Percentiles rank a stretch among this genome's conserved stretches.
Conservation (phyloP, 176 grass and related monocot genomes). For the Themeda triandra region DNA sequence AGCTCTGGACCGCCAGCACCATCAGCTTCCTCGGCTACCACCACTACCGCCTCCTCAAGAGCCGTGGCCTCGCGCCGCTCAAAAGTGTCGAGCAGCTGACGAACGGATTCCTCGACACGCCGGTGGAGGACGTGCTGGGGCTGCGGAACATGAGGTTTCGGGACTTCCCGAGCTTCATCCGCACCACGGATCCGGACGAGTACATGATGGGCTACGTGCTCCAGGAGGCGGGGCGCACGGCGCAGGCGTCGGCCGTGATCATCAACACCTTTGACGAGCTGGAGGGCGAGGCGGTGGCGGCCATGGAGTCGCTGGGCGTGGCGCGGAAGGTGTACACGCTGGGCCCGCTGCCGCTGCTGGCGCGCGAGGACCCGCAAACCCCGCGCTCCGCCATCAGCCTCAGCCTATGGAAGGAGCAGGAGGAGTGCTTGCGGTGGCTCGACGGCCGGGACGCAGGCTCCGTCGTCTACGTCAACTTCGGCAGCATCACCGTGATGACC, state of each 20-base stretch:
- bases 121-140: conserved; percentile 58
- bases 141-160: conserved; percentile 45
- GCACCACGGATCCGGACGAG: conserved; percentile 53
- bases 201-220: conserved; percentile 47
- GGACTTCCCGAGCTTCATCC: conserved; percentile 80
- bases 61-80: conserved; percentile 30
- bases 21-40: conserved; percentile 38
- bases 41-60: conserved; percentile 29
- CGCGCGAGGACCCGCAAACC: conserved; percentile 30
- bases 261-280: conserved; percentile 58
- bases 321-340: conserved; percentile 51
- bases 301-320: conserved; percentile 38
- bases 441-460: conserved; percentile 32
- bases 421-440: conserved; percentile 55
- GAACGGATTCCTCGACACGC: conserved; percentile 34
- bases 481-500: conserved; percentile 71
- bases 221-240: conserved; percentile 32
- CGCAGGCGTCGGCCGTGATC: conserved; percentile 50
- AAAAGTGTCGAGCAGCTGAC: conserved; percentile 39
- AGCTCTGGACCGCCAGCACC: conserved; percentile 40
- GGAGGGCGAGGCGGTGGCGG: conserved; percentile 49
- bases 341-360: conserved; percentile 54
- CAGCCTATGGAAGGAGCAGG: conserved; percentile 74
- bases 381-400: conserved; percentile 33
- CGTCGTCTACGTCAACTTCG: conserved; percentile 80